A percentile compares a stretch with the other conserved stretches of the same genome.
These are phyloP conservation scores for Paraconiothyrium brasiliense DNA, from an alignment of 2,329 filamentous ascomycete species.

Conservation along the genomic window DNA sequence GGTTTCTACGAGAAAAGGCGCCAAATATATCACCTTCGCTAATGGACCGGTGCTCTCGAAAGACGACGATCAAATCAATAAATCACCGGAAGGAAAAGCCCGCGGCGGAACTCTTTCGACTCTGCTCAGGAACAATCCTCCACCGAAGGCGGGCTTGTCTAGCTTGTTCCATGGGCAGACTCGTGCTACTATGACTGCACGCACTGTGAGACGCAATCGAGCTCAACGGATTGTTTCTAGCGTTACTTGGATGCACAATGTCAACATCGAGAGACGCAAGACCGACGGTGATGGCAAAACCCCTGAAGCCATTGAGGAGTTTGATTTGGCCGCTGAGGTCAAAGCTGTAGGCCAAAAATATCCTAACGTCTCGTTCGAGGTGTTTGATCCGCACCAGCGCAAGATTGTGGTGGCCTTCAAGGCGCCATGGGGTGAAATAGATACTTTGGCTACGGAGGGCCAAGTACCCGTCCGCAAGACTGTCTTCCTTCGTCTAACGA, in stretches of 20 bases:
- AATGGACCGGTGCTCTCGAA: constrained; percentile 54
- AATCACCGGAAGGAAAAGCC: constrained; percentile 21
- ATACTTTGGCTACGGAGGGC: constrained; percentile 34
- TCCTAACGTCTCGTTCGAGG: constrained; percentile 68
- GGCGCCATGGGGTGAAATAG: constrained; percentile 67
- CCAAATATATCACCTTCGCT: constrained; percentile 84
- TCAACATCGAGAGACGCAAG: constrained; percentile 64
- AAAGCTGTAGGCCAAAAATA: constrained; percentile 69
- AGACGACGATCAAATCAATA: constrained; percentile 19
- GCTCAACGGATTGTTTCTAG: constrained; percentile 63
- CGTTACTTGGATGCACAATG: constrained; percentile 72
- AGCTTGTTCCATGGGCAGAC: constrained; percentile 14
- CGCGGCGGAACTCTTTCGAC: constrained; percentile 39
- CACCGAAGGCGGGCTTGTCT: constrained; percentile 16
- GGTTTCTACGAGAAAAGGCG: constrained; percentile 82
- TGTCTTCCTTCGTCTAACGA: constrained; percentile 65
- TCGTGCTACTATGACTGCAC: constrained; percentile 58
- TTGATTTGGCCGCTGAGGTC: constrained; percentile 66
- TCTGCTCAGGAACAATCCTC: constrained; percentile 36
- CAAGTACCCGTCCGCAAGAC: constrained; percentile 53
- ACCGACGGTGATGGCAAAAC: constrained; percentile 34
- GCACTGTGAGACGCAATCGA: constrained; percentile 59
- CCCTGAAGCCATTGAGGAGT: constrained; percentile 30
- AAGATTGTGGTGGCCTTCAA: constrained; percentile 66
- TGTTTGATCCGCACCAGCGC: constrained; percentile 64